Evolutionary conservation across 768 basidiomycete species (phyloP).

Genomic region (Podaxis carcinomalis): DNA sequence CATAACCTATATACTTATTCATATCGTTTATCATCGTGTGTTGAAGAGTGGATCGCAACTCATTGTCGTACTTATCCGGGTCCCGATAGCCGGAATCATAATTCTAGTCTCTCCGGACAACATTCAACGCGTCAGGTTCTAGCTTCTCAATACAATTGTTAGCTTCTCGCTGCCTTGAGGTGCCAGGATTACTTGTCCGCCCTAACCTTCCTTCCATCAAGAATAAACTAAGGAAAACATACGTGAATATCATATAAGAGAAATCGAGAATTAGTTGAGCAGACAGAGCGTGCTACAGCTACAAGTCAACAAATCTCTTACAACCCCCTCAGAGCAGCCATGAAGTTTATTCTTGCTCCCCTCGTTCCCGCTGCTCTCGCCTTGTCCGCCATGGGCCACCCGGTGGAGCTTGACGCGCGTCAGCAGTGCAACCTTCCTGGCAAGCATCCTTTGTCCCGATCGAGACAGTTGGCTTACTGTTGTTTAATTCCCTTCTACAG

Average conservation of each 20-base stretch:
- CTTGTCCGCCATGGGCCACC: background rate
- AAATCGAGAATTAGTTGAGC: background rate
- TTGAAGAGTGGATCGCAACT: no score
- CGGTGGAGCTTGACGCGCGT: background rate
- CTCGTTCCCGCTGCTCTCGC: background rate
- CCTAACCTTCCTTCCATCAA: no score
- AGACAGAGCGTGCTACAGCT: background rate
- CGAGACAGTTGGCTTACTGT: background rate
- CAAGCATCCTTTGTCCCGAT: background rate
- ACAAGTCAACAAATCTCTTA: background rate
- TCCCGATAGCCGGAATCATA: no score
- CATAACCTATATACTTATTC: no score
- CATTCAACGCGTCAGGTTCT: no score
- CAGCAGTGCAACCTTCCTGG: background rate
- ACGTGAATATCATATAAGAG: background rate
- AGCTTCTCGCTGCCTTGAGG: no score
- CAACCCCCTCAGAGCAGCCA: background rate
- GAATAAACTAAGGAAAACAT: no score
- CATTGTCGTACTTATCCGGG: no score
- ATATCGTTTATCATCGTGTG: no score
- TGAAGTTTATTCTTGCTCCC: background rate
- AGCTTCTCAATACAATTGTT: no score
- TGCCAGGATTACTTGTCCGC: no score
- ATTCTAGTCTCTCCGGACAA: no score
- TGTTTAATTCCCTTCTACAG: background rate